Conservation (phyloP, 176 grass and related monocot genomes). For the Themeda triandra region DNA sequence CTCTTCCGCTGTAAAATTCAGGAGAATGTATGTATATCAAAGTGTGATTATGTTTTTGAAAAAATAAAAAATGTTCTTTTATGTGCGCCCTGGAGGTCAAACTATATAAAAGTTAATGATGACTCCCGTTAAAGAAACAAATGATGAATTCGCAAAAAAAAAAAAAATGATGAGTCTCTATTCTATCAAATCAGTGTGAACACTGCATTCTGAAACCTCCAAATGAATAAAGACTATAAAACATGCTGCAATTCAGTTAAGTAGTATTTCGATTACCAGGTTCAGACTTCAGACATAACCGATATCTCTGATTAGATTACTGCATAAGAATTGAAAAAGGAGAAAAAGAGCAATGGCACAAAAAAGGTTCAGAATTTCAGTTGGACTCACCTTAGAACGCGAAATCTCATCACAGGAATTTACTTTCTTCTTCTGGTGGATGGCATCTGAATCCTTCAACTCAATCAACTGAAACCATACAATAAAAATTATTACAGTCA, state of each 20-base stretch:
- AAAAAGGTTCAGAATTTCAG: background rate
- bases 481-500: background rate
- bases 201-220: background rate
- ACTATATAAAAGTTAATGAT: background rate
- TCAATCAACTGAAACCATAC: conserved; percentile 25
- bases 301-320: background rate
- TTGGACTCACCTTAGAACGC: conserved; percentile 4
- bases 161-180: background rate
- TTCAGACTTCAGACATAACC: background rate
- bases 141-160: background rate
- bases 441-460: conserved; percentile 6
- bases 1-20: conserved; percentile 14
- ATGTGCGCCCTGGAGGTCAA: background rate
- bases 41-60: background rate
- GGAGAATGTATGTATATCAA: background rate
- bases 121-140: background rate
- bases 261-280: background rate
- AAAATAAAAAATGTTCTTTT: background rate
- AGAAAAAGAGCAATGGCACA: background rate
- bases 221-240: background rate
- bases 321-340: background rate
- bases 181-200: background rate
- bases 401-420: background rate
- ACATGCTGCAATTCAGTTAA: background rate
- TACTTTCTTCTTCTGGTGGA: conserved; percentile 14